Base-by-base conservation (phyloP, 495 filamentous ascomycete species). In the Extremus antarcticus region DNA sequence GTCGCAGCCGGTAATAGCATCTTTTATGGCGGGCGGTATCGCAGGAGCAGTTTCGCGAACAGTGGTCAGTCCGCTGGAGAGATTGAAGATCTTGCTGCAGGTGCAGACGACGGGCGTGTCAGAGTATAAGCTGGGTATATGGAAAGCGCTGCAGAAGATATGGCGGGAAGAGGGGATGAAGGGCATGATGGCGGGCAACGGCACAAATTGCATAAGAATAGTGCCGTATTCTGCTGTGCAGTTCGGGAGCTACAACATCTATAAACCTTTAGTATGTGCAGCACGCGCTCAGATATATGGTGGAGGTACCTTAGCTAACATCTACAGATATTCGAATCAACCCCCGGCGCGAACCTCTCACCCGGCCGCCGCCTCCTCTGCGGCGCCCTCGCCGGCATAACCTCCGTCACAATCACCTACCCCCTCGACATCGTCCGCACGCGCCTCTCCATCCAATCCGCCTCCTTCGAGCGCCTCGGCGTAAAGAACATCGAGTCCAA, bases 181-280 rank as follows among this genome's bases (percentile, higher is more conserved):
- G 66, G 92, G 92, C 2, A 91, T 95, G 62, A 90, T 98, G 90
- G 79, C 89, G 58, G 92, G 92, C 25, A 98, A 98, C 66, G 92
- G 92, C 51, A 94, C 90, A 43, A 98, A 98, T 70, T 98, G 92
- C 72, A 89, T 97, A 63, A 86, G 92, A 48, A 98, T 98, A 51
- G 87, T 98, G 40, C 92, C 92, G 13, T 98, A 98, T 69, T 95
- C 90, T 40, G 92, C 92, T 0, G 92, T 98, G 21, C 92, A 98
- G 68, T 98, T 98, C 71, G 88, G 90, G 40, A 91, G 88, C 65
- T 98, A 97, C 69, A 96, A 91, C 65, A 84, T 97, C 59, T 98
- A 97, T 70, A 96, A 94, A 73, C 80, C 82, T 10, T 24, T 52
- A 74, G 91, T 95, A 72, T 67, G 82, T 59, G 17, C 8, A 21